Evolutionary conservation across 257 asterid genomes (phyloP), one percentile per base, ranked within the genome.

Genomic region (Phtheirospermum japonicum): DNA sequence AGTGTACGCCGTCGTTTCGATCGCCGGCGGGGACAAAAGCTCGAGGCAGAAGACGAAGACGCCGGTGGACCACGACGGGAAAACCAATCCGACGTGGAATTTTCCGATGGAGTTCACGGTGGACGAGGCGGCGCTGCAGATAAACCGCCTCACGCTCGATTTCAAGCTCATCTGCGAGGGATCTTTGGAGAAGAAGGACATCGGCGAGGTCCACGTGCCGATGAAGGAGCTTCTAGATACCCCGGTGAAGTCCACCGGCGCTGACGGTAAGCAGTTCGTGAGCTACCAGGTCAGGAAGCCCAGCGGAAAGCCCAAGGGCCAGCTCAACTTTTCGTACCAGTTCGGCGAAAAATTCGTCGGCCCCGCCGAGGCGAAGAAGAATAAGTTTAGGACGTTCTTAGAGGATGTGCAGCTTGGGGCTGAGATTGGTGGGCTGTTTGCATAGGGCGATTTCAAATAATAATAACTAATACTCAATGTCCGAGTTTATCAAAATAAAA

Each of bases 221-320:
- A 14, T 89, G 0, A 82, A 83, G 14, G 97, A 93, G 63, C 96
- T 93, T n/a, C 70, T 83, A 12, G 83, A 85, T n/a, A 73, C 95
- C 59, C 77, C 76, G 66, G 71, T 63, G 7, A 77, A 67, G 17
- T 49, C 61, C 2, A 76, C 61, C 2, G 77, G 59, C 46, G 67
- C 64, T 46, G 77, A 48, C 1, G 89, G 79, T 4, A 79, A 61
- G 63, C 75, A 61, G 51, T 75, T 80, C 33, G 83, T 89, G 51
- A 85, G 87, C 72, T 89, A 93, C 51, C 99, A 93, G 42, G 90
- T 93, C 37, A 79, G 83, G 17, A 93, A 85, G 20, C 96, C 95
- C 28, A 74, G 82, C 12, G 96, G 99, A 23, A 82, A 77, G 33
- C 87, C 95, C 4, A 89, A 87, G 73, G 99, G 99, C 5, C 85